phyloP scores from a whole-genome alignment of 2,329 filamentous ascomycete species.

The Podosphaera aphanis region DNA sequence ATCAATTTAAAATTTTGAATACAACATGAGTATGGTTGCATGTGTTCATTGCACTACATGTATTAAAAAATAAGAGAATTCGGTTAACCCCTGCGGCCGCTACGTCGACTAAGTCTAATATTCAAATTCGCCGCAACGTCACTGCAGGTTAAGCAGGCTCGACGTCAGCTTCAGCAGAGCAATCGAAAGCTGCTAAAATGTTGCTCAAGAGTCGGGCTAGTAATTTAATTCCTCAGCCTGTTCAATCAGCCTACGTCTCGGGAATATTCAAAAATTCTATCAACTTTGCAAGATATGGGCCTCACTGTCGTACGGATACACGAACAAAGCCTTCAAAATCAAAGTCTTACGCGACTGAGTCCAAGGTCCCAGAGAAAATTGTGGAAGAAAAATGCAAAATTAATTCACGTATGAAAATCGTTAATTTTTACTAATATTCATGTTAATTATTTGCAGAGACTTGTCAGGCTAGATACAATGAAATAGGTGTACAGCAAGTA shows the following conservation, averaged over 20 bases:
- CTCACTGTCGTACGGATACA: conserved; percentile 15
- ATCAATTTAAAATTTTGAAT: too few relatives aligned
- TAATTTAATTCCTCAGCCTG: conserved; percentile 14
- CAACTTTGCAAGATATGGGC: conserved; percentile 26
- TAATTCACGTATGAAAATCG: conserved; percentile 6
- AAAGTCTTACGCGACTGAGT: conserved; percentile 18
- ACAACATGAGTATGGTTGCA: too few relatives aligned
- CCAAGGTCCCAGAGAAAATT: conserved; percentile 2
- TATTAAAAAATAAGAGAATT: too few relatives aligned
- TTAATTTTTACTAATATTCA: too few relatives aligned
- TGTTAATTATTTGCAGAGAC: conserved; percentile 1
- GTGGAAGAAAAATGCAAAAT: conserved; percentile 1
- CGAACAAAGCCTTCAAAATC: conserved; percentile 17
- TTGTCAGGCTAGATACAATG: conserved; percentile 53
- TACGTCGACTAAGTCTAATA: too few relatives aligned
- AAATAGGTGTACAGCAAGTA: conserved; percentile 84
- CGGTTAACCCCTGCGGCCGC: too few relatives aligned
- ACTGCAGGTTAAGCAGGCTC: too few relatives aligned
- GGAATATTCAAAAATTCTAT: conserved; percentile 22
- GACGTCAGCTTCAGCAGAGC: too few relatives aligned
- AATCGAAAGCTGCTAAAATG: conserved; percentile 5
- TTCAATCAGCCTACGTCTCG: conserved; percentile 12
- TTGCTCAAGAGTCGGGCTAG: conserved; percentile 4
- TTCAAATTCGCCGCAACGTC: too few relatives aligned
- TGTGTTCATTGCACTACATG: too few relatives aligned